Base-by-base conservation (phyloP, 371 early-diverging fungal species). In the Apophysomyces trapeziformis region DNA sequence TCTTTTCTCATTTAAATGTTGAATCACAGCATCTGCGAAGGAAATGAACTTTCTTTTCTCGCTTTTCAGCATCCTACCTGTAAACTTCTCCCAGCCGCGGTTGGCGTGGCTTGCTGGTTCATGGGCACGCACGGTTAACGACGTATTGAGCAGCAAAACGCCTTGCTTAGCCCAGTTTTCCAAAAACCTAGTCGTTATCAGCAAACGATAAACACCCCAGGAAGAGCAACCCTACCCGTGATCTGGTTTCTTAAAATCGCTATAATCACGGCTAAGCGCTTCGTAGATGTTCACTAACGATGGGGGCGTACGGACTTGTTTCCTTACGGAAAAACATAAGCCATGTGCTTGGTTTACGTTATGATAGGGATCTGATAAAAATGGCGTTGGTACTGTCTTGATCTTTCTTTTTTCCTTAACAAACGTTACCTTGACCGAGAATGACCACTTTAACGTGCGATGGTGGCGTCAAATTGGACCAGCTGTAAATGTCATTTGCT, bases 231-330 rank as follows among this genome's bases (percentile, higher is more conserved):
- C 60, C 63, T 77, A 83, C 79, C 91, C 91, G 39, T 90, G 91
- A 12, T 77, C 70, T 5, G 91, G 91, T 12, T 64, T 76, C n/a
- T 71, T 64, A 67, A 89, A 88, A 32, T 85, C 88, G 5, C 89
- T 85, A 54, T 87, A 88, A 65, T 95, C 95, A 6, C 60, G 73
- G 46, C 87, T 72, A 14, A 99, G 71, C 50, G 92, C 96, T 70
- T 90, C 90, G 79, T 89, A 98, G 71, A 99, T 99, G 79, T 99
- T 99, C 41, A 79, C 74, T 14, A 99, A 87, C 4, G 97, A 96
- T 6, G 98, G 99, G 36, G 99, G 99, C 0, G 79, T 69, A 6
- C 68, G 71, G 1, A 93, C 89, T 4, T 92, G 93, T 56, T 88
- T 86, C 21, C 84, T 77, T 38, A 99, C 99, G 65, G 92, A 92